These are phyloP conservation scores for Nematodospora valgi DNA, from an alignment of 805 yeast genomes.

Conservation along the genomic window DNA sequence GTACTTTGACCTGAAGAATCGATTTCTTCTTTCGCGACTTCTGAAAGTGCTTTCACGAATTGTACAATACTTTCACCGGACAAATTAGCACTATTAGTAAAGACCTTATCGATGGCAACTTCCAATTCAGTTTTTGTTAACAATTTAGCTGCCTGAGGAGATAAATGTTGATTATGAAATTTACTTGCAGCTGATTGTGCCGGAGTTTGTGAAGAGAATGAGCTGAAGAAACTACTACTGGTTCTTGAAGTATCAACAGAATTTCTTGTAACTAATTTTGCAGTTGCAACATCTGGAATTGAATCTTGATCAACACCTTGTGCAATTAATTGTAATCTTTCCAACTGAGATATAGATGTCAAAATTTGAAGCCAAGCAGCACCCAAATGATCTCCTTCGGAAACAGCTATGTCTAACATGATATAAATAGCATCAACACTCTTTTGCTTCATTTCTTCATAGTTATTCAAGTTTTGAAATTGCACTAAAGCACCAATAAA, in stretches of 20 bases:
- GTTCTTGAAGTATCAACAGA: conserved; percentile 50
- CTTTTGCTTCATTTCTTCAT: conserved; percentile 72
- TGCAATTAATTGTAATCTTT: conserved; percentile 81
- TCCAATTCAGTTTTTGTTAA: conserved; percentile 66
- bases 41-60: conserved; percentile 83
- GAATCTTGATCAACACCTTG: conserved; percentile 81
- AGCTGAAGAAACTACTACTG: conserved; percentile 49
- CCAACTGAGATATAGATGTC: conserved; percentile 83
- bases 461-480: conserved; percentile 75
- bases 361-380: conserved; percentile 84
- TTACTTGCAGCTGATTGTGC: conserved; percentile 68
- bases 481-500: conserved; percentile 88
- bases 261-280: conserved; percentile 56
- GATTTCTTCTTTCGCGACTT: conserved; percentile 86
- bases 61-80: conserved; percentile 82
- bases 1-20: conserved; percentile 78
- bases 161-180: conserved; percentile 67
- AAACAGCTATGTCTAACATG: conserved; percentile 69
- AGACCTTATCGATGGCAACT: conserved; percentile 82
- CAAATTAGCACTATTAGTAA: conserved; percentile 74
- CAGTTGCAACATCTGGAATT: conserved; percentile 81
- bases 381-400: conserved; percentile 72
- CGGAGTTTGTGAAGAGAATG: conserved; percentile 53
- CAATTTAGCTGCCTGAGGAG: conserved; percentile 52
- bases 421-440: conserved; percentile 78